Percentiles rank a stretch among this genome's conserved stretches.
These are phyloP conservation scores for Guadua angustifolia DNA, from an alignment of 176 grass and related monocot species.

Conservation along the genomic window DNA sequence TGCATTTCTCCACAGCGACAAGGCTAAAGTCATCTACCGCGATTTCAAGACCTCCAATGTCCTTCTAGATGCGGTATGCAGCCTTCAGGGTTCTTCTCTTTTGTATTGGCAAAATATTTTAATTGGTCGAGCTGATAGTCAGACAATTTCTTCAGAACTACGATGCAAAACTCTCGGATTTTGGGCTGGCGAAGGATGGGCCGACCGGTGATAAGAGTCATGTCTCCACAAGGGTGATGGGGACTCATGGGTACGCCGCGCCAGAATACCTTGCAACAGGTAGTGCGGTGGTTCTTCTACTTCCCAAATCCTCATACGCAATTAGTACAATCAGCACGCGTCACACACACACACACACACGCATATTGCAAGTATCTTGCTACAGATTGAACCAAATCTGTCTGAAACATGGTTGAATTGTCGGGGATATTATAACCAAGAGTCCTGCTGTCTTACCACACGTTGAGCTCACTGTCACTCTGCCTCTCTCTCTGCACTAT, in stretches of 20 bases:
- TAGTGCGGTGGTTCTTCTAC: constrained; percentile 13
- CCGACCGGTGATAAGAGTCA: constrained; percentile 73
- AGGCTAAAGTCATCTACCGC: constrained; percentile 80
- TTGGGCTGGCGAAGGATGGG: constrained; percentile 80
- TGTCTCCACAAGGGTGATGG: constrained; percentile 88
- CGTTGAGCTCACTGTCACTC: no score
- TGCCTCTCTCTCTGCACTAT: not conserved
- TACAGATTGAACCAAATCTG: not conserved
- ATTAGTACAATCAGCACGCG: not conserved
- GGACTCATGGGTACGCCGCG: constrained; percentile 84
- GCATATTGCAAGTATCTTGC: not conserved
- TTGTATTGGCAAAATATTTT: not conserved
- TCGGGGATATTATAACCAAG: not conserved
- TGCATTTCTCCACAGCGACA: constrained; percentile 79
- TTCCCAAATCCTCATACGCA: not conserved
- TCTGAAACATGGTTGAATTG: not conserved
- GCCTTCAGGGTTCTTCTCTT: not conserved
- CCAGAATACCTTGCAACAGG: constrained; percentile 89
- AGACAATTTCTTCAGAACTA: constrained; percentile 56
- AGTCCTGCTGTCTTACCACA: not conserved
- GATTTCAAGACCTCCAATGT: constrained; percentile 94
- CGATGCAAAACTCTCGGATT: constrained; percentile 88
- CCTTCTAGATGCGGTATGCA: constrained; percentile 68
- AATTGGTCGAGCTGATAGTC: not conserved
- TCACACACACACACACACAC: no score